These are phyloP conservation scores for Sporobolomyces roseus DNA, from an alignment of 768 basidiomycete genomes.

Conservation along the genomic window DNA sequence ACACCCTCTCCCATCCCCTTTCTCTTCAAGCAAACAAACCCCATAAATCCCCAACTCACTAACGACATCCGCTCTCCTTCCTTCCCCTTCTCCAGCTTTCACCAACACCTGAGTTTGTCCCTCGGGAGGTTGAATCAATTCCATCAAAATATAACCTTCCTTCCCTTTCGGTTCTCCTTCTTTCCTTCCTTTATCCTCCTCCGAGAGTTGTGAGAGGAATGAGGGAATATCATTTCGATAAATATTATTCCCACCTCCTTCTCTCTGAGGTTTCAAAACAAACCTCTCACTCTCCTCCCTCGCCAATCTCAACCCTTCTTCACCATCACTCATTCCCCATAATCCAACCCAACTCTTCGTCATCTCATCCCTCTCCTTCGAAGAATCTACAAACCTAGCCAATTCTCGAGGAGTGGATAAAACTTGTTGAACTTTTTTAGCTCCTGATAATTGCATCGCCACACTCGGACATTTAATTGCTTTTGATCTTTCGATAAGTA, in stretches of 20 bases:
- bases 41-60: conserved; percentile 92
- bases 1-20: conserved; percentile 42
- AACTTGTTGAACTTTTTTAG: conserved; percentile 91
- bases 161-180: conserved; percentile 53
- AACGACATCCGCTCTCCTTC: conserved; percentile 65
- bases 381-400: conserved; percentile 63
- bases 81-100: conserved; percentile 60
- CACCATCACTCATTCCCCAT: conserved; percentile 64
- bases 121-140: conserved; percentile 73
- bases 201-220: conserved; percentile 63
- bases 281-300: conserved; percentile 56
- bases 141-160: conserved; percentile 93
- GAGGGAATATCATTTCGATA: conserved; percentile 76
- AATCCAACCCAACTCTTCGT: conserved; percentile 80
- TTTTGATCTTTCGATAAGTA: conserved; percentile 69
- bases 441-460: conserved; percentile 87
- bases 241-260: conserved; percentile 95
- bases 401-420: conserved; percentile 69
- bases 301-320: conserved; percentile 59
- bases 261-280: conserved; percentile 95
- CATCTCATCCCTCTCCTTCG: conserved; percentile 46
- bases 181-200: conserved; percentile 36
- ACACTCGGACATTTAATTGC: conserved; percentile 93
- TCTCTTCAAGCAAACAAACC: conserved; percentile 68
- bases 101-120: conserved; percentile 69